Evolutionary conservation across 2,329 filamentous ascomycete species (phyloP), one percentile per base, ranked within the genome.

Genomic region (Ophiostoma himal-ulmi): DNA sequence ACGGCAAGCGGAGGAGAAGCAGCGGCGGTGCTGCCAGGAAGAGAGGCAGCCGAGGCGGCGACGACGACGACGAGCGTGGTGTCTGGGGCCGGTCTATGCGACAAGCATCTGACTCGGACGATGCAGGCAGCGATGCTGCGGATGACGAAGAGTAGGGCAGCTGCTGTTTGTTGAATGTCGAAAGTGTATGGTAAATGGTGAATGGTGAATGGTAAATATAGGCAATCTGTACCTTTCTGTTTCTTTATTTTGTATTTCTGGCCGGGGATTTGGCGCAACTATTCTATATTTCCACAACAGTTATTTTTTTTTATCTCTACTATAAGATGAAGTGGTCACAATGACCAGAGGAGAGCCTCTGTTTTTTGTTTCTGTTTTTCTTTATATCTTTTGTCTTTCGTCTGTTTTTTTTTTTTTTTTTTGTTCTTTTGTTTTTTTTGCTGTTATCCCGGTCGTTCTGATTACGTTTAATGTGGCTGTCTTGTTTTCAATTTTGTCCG

Each of bases 61-160:
- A 48, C 20, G 22, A 62, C 11, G 60, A 60, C 39, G 22, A 62
- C 37, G 41, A 68, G 37, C 54, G 66, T 11, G 54, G 71, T 14
- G 22, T 71, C 44, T 73, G 68, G 69, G 71, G 71, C 20, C 70
- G 57, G 68, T 73, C 71, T 7, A 65, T 64, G 60, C 60, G 72
- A 67, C 68, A 73, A 22, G 71, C 37, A 1, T 72, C 70, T 0
- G 73, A 74, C 17, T 68, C 66, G 20, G 72, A 70, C 1, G 54
- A 70, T 11, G 70, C 14, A 3, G 69, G 39, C 1, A 52, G 13
- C 22, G 71, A 71, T 14, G 71, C 11, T 22, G 68, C 44, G 68
- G 71, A 72, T 13, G 69, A 70, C 54, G 71, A 71, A 54, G 62
- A 67, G 41, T 44, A 11, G 26, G 11, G 60, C 34, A 13, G 30